Evolutionary conservation across 352 stramenopile species (phyloP), one percentile per base, ranked within the genome.

Genomic region (Pythium vanterpoolii): DNA sequence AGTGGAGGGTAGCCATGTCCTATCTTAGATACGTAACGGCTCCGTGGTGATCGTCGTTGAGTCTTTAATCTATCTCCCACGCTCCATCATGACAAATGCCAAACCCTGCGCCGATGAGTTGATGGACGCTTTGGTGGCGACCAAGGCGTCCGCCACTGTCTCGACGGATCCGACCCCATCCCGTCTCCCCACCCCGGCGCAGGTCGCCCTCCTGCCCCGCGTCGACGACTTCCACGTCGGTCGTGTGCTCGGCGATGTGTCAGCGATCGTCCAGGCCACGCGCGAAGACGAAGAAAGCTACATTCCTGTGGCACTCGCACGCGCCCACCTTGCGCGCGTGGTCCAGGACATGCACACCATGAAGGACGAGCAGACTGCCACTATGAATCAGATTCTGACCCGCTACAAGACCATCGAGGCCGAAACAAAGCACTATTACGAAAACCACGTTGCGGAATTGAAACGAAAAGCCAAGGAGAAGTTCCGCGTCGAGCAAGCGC

Each of bases 341-440:
- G 85, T 94, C 24, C 51, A 73, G 5, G 85, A 92, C 38, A 92
- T 94, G 80, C 82, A 87, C 62, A 43, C 62, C 38, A 85, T 92
- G 72, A 89, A 94, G 62, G 68, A 76, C 26, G 72, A 89, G 11
- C 83, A 92, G 30, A 59, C 76, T 1, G 51, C 70, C 40, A 76
- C 77, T 26, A 57, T 94, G 33, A 49, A 60, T 27, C 39, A 64
- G 40, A 87, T 94, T 50, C 53, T 90, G 8, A 71, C 73, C 11
- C 57, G 76, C 9, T 90, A 79, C 36, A 82, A 74, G 21, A 44
- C 44, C 5, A 79, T 92, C 40, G 84, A 92, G 54, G 62, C 66
- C 11, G 65, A 88, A 26, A 90, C 76, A 19, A 76, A 74, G 28
- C 28, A 42, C 5, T 73, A 85, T 39, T 88, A 90, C 45, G 83